Evolutionary conservation across 2,329 filamentous ascomycete genomes (phyloP).

Genomic region (Polychaeton citri): DNA sequence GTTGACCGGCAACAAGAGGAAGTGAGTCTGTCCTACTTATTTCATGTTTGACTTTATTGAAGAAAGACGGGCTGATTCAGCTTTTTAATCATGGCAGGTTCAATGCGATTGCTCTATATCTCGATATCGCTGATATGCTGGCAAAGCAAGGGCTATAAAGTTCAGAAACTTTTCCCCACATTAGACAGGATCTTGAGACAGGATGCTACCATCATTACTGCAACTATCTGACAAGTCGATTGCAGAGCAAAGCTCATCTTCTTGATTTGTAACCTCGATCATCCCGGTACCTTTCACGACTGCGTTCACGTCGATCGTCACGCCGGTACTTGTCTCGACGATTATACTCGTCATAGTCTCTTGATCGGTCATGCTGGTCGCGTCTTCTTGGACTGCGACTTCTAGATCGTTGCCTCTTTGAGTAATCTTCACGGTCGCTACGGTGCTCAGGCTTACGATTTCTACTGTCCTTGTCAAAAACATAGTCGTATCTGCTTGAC

Average conservation of each 20-base stretch:
- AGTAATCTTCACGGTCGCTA: constrained; percentile 5
- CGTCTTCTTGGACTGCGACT: constrained; percentile 14
- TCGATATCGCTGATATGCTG: constrained; percentile 47
- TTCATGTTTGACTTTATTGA: background rate
- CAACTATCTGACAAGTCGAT: background rate
- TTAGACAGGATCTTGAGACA: too few species aligned
- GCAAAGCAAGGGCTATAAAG: constrained; percentile 23
- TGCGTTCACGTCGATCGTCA: constrained; percentile 16
- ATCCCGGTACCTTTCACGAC: constrained; percentile 5
- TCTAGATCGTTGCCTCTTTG: constrained; percentile 10
- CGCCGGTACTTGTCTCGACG: constrained; percentile 15
- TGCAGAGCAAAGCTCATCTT: constrained; percentile 6
- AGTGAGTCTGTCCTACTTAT: constrained; percentile 26
- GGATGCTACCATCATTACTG: background rate
- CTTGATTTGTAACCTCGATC: constrained; percentile 2
- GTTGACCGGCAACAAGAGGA: constrained; percentile 41
- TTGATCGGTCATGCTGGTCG: constrained; percentile 11
- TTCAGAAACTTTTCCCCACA: too few species aligned
- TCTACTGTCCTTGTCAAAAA: constrained; percentile 59
- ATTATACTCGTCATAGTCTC: constrained; percentile 13
- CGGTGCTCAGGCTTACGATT: constrained; percentile 7
- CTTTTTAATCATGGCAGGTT: constrained; percentile 33
- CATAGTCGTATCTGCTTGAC: constrained; percentile 50
- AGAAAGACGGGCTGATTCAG: too few species aligned
- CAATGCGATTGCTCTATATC: constrained; percentile 50